Evolutionary conservation across 176 grass and related monocot genomes (phyloP).

Genomic region (Puccinellia tenuiflora): DNA sequence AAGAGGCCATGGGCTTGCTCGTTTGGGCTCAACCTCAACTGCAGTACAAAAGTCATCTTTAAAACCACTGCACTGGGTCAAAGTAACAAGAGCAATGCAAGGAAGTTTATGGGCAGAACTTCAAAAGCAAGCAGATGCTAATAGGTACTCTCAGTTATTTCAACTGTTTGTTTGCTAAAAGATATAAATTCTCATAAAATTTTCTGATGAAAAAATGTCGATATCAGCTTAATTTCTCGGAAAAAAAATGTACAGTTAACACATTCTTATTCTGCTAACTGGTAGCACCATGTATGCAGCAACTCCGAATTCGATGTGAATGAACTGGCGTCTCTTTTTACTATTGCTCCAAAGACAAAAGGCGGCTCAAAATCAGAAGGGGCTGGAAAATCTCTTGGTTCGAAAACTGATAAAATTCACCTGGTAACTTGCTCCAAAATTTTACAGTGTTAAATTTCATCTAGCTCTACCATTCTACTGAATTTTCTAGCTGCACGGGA

Average conservation of each 20-base stretch:
- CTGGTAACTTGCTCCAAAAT: conserved; percentile 56
- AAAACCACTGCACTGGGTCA: conserved; percentile 92
- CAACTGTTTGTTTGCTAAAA: conserved; percentile 4
- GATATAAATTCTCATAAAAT: conserved; percentile 16
- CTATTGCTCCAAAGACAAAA: conserved; percentile 69
- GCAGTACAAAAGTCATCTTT: conserved; percentile 54
- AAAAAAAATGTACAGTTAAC: neutral
- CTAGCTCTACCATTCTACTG: neutral
- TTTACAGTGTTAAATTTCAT: conserved; percentile 11
- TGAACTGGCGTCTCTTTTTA: conserved; percentile 79
- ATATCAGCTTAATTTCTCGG: neutral
- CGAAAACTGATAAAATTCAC: conserved; percentile 86
- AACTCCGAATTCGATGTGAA: conserved; percentile 75
- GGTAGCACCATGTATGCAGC: conserved; percentile 41
- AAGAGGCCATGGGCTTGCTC: conserved; percentile 60
- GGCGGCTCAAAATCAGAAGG: conserved; percentile 50
- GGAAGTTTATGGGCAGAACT: conserved; percentile 95
- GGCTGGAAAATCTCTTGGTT: conserved; percentile 59
- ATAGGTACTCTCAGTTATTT: conserved; percentile 50
- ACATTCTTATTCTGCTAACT: conserved; percentile 25
- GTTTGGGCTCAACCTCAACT: conserved; percentile 33
- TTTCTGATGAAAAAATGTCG: neutral
- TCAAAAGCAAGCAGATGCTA: conserved; percentile 68
- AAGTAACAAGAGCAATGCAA: conserved; percentile 87
- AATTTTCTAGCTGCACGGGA: neutral